Percentiles rank a stretch among this genome's conserved stretches.
These are phyloP conservation scores for Teratosphaeria viscida DNA, from an alignment of 2,329 filamentous ascomycete species.

Conservation along the genomic window DNA sequence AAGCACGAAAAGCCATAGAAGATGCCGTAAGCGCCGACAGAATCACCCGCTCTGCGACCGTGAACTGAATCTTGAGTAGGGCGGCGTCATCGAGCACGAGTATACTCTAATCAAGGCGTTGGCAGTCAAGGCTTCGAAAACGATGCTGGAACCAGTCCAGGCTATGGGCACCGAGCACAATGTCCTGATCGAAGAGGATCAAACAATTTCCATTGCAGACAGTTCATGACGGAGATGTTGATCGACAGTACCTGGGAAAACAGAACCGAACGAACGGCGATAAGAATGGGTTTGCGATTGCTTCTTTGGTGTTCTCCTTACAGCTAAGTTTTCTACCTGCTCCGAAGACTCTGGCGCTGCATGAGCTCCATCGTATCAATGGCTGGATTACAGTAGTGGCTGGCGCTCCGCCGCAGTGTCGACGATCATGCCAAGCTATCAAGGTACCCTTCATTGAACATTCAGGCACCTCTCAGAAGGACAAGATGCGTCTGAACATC, in stretches of 20 bases:
- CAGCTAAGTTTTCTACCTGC: no score
- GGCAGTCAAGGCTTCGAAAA: conserved; percentile 53
- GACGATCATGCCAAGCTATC: no score
- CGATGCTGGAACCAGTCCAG: conserved; percentile 57
- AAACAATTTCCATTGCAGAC: conserved; percentile 40
- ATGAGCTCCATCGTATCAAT: no score
- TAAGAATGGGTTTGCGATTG: neutral
- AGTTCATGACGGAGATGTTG: neutral
- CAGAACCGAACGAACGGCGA: neutral
- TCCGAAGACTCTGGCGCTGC: no score
- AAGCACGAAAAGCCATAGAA: conserved; percentile 61
- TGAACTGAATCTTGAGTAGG: conserved; percentile 25
- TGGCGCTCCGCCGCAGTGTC: no score
- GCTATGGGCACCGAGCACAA: conserved; percentile 50
- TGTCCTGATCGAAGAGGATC: conserved; percentile 66
- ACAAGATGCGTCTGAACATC: no score
- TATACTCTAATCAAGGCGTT: conserved; percentile 25
- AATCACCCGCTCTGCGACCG: neutral
- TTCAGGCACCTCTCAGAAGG: no score
- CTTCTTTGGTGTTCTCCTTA: neutral
- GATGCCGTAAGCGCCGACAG: conserved; percentile 38
- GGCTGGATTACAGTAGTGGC: no score
- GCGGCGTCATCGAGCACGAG: conserved; percentile 57
- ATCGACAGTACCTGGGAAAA: neutral
- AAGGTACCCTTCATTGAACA: no score